Evolutionary conservation across 2,329 filamentous ascomycete species (phyloP), one percentile per base, ranked within the genome.

Genomic region (Westerdykella aurantiaca): DNA sequence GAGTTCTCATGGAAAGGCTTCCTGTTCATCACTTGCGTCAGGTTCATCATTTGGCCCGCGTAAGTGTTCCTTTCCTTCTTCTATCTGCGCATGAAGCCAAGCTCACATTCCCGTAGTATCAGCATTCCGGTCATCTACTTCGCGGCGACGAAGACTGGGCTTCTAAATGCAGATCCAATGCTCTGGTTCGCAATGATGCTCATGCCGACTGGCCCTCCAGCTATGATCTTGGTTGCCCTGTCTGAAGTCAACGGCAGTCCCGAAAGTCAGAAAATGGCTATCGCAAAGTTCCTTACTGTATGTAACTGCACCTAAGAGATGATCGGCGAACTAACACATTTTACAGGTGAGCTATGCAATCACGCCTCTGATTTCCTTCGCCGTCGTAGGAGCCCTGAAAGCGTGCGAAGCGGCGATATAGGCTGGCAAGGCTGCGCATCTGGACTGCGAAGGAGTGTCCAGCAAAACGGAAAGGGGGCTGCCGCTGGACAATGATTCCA

Each of bases 141-240:
- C 0, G 56, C 85, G 6, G 79, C 78, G 0, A 72, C 69, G 2
- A 72, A 70, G 42, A 83, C 80, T 0, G 50, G 53, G 0, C 33
- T 79, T 2, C 56, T 86, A 2, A 69, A 71, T 3, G 53, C 69
- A 3, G 82, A 86, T 55, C 81, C 81, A 0, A 77, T 85, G 50
- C 63, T 86, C 25, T 85, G 80, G 80, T 85, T 85, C 54, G 71
- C 67, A 3, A 73, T 81, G 73, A 81, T 81, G 77, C 55, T 80
- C 22, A 79, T 79, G 73, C 76, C 78, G 0, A 70, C 72, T 1
- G 77, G 78, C 0, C 77, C 76, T 16, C 74, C 76, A 1, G 75
- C 77, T 0, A 69, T 79, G 71, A 75, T 76, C 23, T 64, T 76
- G 38, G 72, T 72, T 5, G 73, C 73, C 0, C 57, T 80, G 18